phyloP scores from a whole-genome alignment of 176 grass and related monocot species.

The Ampelocalamus luodianensis region DNA sequence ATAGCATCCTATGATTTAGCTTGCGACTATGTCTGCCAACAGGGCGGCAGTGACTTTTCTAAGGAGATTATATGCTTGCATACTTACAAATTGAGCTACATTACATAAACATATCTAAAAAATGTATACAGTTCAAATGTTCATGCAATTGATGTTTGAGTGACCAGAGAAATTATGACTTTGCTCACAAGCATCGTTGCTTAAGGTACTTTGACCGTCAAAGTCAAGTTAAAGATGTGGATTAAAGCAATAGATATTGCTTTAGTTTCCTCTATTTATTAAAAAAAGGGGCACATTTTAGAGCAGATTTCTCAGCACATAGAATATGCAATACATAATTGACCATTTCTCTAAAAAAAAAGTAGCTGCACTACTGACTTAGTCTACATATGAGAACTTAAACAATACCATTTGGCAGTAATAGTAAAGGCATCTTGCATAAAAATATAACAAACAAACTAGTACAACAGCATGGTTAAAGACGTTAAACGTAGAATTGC shows the following conservation, averaged over 20 bases:
- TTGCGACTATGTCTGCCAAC: neutral
- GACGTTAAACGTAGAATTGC: neutral
- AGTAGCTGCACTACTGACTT: neutral
- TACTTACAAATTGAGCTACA: neutral
- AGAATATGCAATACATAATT: neutral
- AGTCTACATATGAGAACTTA: conserved; percentile 2
- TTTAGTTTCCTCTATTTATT: conserved; percentile 24
- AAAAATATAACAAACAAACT: conserved; percentile 26
- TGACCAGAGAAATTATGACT: neutral
- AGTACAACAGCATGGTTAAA: neutral
- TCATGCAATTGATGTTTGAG: neutral
- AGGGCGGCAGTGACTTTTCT: neutral
- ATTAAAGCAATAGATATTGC: neutral
- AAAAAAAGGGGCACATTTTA: neutral
- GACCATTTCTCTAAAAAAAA: neutral
- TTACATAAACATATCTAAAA: neutral
- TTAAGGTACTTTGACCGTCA: conserved; percentile 7
- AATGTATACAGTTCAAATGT: neutral
- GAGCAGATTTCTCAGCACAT: conserved; percentile 8
- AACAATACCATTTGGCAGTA: neutral
- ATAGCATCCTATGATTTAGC: neutral
- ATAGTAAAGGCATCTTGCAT: conserved; percentile 27
- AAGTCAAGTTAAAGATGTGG: neutral
- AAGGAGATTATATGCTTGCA: neutral
- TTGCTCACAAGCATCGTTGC: neutral